Evolutionary conservation across 2,329 filamentous ascomycete genomes (phyloP), one percentile per base, ranked within the genome.

Genomic region (Fusarium sacchari): DNA sequence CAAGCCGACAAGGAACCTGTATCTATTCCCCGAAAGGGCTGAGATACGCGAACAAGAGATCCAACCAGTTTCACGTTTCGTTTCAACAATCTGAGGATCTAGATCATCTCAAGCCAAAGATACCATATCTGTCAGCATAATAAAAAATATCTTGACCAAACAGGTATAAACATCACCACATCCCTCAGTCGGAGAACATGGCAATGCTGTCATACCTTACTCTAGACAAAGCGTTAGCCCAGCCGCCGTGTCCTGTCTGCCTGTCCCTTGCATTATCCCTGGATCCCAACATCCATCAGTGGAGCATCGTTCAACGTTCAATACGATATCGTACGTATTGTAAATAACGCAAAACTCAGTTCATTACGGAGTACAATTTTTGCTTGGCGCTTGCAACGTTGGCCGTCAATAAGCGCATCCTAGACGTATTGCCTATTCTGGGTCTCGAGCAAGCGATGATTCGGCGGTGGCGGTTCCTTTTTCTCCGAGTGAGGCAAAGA

Each of bases 381-480:
- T 67, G 28, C 50, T 67, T 67, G 62, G 63, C 65, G 55, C 65
- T 68, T 55, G 30, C 57, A 50, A 28, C n/a, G 32, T 47, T 46
- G 52, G 28, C 71, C 70, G 66, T 44, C 50, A 59, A 55, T 73
- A 71, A 57, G 66, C 71, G 71, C 43, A 71, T 42, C 42, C 24
- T 13, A 44, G 36, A 43, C 28, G 40, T 30, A 60, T 71, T 74
- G 39, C 71, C 67, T 74, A 60, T 71, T 64, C 36, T 47, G 70
- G 70, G 56, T 32, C 52, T 59, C 20, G 22, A 32, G 42, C 7
- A 40, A 20, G n/a, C 26, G 26, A 43, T 73, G 64, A 72, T 73
- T 73, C 64, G 64, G 59, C 32, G 42, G 42, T 44, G 60, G 55
- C 26, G 26, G 43, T 44, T 30, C 26, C 28, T 20, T n/a, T 71